A percentile compares a stretch with the other conserved stretches of the same genome.
Evolutionary conservation across 2,329 filamentous ascomycete species (phyloP).

Genomic region (Paecilomyces variotii): DNA sequence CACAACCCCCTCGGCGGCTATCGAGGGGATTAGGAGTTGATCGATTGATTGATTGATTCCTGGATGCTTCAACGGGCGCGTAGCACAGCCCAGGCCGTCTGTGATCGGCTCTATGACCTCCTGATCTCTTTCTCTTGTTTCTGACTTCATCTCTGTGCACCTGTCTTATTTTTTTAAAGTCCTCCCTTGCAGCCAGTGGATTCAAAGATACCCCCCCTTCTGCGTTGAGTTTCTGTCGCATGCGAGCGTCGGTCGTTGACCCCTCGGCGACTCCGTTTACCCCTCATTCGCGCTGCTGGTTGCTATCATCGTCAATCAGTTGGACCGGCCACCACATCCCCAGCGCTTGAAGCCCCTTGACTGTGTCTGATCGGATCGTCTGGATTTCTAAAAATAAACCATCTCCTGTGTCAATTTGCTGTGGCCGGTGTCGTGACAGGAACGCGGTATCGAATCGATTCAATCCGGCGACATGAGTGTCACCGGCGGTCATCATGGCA

Average conservation of each 20-base stretch:
- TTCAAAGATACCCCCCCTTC: not conserved
- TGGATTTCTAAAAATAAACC: not conserved
- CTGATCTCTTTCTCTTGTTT: not conserved
- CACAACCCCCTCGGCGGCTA: not conserved
- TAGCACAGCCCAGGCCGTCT: not conserved
- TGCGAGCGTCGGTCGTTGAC: not conserved
- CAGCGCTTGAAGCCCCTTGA: not conserved
- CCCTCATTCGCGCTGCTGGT: not conserved
- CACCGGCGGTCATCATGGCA: constrained; percentile 47
- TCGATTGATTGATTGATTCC: not conserved
- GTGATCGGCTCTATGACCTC: not conserved
- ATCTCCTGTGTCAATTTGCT: not conserved
- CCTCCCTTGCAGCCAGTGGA: not conserved
- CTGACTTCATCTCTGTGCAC: not conserved
- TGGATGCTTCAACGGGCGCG: not conserved
- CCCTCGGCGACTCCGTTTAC: not conserved
- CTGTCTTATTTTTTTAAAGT: not conserved
- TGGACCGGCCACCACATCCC: not conserved
- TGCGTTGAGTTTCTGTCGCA: not conserved
- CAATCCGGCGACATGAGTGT: constrained; percentile 34
- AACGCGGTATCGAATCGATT: not conserved
- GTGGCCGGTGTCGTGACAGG: constrained; percentile 2
- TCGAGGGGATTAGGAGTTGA: not conserved
- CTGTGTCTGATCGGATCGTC: not conserved
- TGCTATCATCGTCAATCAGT: not conserved